These are phyloP conservation scores for Toxoplasma gondii DNA, from an alignment of 169 alveolate genomes.

Conservation along the genomic window DNA sequence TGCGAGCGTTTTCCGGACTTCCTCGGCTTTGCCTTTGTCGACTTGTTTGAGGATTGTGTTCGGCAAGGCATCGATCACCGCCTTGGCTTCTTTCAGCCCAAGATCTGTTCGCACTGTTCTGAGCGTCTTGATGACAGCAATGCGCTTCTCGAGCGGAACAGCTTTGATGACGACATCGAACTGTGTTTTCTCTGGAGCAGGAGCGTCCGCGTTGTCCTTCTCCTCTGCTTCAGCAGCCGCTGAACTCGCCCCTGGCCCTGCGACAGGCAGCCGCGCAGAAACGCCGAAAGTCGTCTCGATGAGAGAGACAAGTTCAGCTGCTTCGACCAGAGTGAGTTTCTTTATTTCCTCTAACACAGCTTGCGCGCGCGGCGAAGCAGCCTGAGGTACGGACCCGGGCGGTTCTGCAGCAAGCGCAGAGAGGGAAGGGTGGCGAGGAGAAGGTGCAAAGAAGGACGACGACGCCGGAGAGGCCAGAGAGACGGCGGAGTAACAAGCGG, in stretches of 20 bases:
- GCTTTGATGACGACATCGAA: slow-evolving; percentile 55
- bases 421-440: not conserved
- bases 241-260: slow-evolving; percentile 12
- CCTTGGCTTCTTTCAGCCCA: slow-evolving; percentile 63
- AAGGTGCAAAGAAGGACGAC: not conserved
- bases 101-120: slow-evolving; percentile 55
- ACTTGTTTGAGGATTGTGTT: slow-evolving; percentile 30
- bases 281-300: slow-evolving; percentile 51
- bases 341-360: slow-evolving; percentile 61
- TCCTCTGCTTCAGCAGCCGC: not conserved
- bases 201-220: not conserved
- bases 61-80: slow-evolving; percentile 60
- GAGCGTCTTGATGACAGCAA: slow-evolving; percentile 61
- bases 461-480: not conserved
- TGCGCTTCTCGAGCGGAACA: slow-evolving; percentile 56
- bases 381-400: slow-evolving; percentile 13
- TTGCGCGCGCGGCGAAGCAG: slow-evolving; percentile 54
- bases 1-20: slow-evolving; percentile 49
- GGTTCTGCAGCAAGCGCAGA: slow-evolving; percentile 14
- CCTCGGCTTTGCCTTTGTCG: slow-evolving; percentile 54
- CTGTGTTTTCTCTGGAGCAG: slow-evolving; percentile 38
- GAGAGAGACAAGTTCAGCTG: slow-evolving; percentile 43
- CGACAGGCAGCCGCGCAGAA: slow-evolving; percentile 33
- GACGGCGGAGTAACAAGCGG: not conserved
- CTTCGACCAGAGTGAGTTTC: slow-evolving; percentile 60